Conservation (phyloP, 73 alveolate species). For the Durusdinium trenchii region DNA sequence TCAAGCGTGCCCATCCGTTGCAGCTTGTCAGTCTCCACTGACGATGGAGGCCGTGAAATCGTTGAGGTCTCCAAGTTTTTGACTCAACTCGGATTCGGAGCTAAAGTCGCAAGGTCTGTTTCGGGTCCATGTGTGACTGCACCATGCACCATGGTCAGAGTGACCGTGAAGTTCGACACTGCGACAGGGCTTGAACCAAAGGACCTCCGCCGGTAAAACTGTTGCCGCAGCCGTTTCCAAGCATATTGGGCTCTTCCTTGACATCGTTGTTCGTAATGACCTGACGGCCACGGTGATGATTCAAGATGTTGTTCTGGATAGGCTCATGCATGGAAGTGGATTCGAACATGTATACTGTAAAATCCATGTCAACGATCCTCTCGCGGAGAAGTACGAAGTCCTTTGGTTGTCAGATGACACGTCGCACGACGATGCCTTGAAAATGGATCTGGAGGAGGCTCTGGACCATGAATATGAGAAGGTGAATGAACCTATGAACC, state of each 20-base stretch:
- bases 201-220: too few species aligned
- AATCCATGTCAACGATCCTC: neutral
- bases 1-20: neutral
- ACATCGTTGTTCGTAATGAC: neutral
- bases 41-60: neutral
- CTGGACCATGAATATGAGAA: too few species aligned
- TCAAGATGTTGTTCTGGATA: neutral
- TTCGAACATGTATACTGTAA: neutral
- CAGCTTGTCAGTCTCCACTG: neutral
- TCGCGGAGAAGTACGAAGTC: neutral
- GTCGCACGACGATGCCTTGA: neutral
- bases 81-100: neutral
- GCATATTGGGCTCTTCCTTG: neutral
- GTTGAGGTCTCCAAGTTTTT: neutral
- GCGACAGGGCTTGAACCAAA: neutral
- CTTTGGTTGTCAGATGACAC: neutral
- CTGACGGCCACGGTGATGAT: neutral
- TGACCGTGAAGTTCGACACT: neutral
- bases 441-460: too few species aligned
- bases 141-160: neutral
- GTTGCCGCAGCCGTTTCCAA: too few species aligned
- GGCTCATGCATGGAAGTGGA: neutral
- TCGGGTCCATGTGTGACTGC: neutral
- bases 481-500: too few species aligned
- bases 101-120: neutral